These are phyloP conservation scores for Russula ochroleuca DNA, from an alignment of 768 basidiomycete genomes.

Conservation along the genomic window DNA sequence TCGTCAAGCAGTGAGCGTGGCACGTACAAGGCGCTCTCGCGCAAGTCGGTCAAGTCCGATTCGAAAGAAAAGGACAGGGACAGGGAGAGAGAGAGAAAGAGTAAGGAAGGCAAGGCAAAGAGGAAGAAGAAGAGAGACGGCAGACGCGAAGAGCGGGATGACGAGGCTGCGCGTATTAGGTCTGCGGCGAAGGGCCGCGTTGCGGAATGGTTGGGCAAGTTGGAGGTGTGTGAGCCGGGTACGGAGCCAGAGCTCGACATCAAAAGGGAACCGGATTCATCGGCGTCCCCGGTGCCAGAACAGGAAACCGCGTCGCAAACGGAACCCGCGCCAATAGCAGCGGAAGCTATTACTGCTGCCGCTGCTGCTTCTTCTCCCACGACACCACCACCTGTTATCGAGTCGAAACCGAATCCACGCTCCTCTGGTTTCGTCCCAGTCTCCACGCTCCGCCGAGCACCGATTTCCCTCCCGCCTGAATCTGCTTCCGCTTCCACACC, in stretches of 20 bases:
- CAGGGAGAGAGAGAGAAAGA: constrained; percentile 26
- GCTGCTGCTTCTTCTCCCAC: neutral
- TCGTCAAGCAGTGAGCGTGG: constrained; percentile 25
- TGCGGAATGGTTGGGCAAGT: constrained; percentile 70
- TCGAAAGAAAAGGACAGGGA: constrained; percentile 28
- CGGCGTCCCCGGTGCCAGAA: neutral
- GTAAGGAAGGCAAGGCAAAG: constrained; percentile 28
- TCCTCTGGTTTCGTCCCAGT: constrained; percentile 75
- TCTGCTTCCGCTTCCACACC: neutral
- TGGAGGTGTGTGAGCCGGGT: constrained; percentile 46
- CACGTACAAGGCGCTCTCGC: constrained; percentile 25
- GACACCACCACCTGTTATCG: constrained; percentile 1
- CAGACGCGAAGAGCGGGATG: constrained; percentile 31
- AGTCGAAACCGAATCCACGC: constrained; percentile 50
- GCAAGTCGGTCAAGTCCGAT: constrained; percentile 14
- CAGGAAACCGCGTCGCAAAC: neutral
- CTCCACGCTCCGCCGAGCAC: constrained; percentile 42
- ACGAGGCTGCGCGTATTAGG: constrained; percentile 39
- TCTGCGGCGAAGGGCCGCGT: constrained; percentile 63
- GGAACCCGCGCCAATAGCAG: neutral
- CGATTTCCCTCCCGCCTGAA: constrained; percentile 4
- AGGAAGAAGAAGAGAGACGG: constrained; percentile 23
- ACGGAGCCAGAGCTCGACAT: neutral
- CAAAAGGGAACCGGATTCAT: neutral
- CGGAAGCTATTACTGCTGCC: neutral